phyloP scores from a whole-genome alignment of 768 basidiomycete species.

The Mycena sanguinolenta region DNA sequence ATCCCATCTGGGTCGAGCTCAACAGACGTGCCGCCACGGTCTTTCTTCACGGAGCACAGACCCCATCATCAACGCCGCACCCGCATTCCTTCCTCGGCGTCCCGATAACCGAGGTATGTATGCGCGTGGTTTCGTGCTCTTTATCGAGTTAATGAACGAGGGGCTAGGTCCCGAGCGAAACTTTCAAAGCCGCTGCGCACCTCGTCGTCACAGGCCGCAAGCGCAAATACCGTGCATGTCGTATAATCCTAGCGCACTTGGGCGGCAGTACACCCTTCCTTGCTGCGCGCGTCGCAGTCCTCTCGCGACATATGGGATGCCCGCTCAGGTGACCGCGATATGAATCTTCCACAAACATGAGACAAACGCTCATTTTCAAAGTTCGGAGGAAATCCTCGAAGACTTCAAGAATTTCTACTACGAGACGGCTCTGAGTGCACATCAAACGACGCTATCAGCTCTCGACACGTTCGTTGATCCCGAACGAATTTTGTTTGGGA shows the following conservation, averaged over 20 bases:
- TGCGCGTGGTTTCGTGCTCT: constrained; percentile 40
- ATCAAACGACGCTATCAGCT: constrained; percentile 63
- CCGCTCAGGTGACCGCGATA: constrained; percentile 48
- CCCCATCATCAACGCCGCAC: constrained; percentile 71
- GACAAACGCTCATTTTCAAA: constrained; percentile 23
- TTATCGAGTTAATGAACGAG: neutral
- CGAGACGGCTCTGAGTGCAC: constrained; percentile 77
- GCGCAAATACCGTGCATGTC: constrained; percentile 69
- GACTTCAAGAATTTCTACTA: constrained; percentile 83
- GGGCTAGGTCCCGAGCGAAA: constrained; percentile 83
- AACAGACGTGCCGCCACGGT: constrained; percentile 70
- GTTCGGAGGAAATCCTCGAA: constrained; percentile 72
- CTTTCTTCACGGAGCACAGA: constrained; percentile 81
- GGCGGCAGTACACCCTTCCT: constrained; percentile 79
- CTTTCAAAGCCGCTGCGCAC: constrained; percentile 85
- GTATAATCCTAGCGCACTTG: constrained; percentile 79
- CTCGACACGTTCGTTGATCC: constrained; percentile 64
- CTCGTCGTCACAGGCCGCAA: constrained; percentile 80
- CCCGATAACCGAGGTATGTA: constrained; percentile 70
- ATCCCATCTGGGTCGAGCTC: constrained; percentile 80
- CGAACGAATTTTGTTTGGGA: constrained; percentile 76
- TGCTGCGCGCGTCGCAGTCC: constrained; percentile 76
- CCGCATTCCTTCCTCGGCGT: constrained; percentile 76
- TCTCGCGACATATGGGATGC: constrained; percentile 81
- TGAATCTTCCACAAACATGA: neutral